Conservation (phyloP, 345 rosid genomes). For the Boechera retrofracta region DNA sequence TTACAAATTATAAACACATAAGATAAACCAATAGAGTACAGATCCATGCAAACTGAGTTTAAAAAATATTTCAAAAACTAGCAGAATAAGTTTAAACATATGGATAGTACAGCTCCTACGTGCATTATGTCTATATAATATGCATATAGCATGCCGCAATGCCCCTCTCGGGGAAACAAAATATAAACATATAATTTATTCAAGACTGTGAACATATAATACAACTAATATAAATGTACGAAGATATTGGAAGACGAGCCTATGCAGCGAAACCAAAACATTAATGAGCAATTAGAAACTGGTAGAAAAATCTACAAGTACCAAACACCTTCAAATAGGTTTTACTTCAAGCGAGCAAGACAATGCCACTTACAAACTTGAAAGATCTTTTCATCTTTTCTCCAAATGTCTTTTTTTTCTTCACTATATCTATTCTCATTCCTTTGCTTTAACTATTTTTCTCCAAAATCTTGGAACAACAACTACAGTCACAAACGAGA, state of each 20-base stretch:
- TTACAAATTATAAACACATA: too few species aligned
- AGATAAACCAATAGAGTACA: too few species aligned
- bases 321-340: background rate
- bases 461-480: background rate
- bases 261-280: constrained; percentile 15
- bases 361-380: constrained; percentile 19
- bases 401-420: background rate
- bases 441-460: background rate
- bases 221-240: constrained; percentile 22
- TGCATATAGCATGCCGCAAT: background rate
- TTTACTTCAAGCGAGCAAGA: constrained; percentile 26
- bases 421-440: too few species aligned
- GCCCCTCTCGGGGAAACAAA: constrained; percentile 2
- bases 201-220: constrained; percentile 6
- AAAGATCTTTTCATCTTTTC: constrained; percentile 18
- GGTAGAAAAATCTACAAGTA: constrained; percentile 23
- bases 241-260: constrained; percentile 28
- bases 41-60: too few species aligned
- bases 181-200: background rate
- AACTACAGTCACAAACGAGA: constrained; percentile 5
- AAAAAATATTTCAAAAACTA: too few species aligned
- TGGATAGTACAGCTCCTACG: background rate
- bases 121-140: background rate
- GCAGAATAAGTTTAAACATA: background rate
- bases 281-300: constrained; percentile 13